A percentile compares a stretch with the other conserved stretches of the same genome.
These are phyloP conservation scores for Trichophyton benhamiae DNA, from an alignment of 2,329 filamentous ascomycete species.

Conservation along the genomic window DNA sequence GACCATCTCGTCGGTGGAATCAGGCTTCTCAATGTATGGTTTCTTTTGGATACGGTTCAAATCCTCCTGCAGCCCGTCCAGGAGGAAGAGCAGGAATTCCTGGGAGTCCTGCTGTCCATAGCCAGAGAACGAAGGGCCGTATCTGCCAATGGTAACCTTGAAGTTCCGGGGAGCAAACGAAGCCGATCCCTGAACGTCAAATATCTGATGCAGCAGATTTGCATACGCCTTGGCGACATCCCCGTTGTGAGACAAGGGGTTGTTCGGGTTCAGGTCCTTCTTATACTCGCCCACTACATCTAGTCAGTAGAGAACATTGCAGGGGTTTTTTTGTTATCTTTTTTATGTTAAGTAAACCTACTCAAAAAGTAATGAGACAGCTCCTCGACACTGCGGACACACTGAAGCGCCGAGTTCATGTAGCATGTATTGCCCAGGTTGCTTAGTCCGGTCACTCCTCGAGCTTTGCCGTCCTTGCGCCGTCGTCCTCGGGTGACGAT, in stretches of 20 bases:
- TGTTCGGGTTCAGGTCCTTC: constrained; percentile 69
- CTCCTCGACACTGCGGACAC: constrained; percentile 84
- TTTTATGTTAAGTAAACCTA: constrained; percentile 18
- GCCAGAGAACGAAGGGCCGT: constrained; percentile 76
- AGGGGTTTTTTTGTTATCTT: not conserved
- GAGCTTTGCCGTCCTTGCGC: constrained; percentile 54
- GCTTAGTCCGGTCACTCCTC: constrained; percentile 68
- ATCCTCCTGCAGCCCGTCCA: constrained; percentile 91
- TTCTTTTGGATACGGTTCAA: constrained; percentile 89
- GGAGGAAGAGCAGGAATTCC: constrained; percentile 86
- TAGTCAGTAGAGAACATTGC: constrained; percentile 10
- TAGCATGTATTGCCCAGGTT: constrained; percentile 98
- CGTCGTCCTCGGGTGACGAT: constrained; percentile 58
- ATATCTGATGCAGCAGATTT: constrained; percentile 63
- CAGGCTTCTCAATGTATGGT: constrained; percentile 93
- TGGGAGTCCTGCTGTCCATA: constrained; percentile 97
- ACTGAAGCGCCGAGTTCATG: constrained; percentile 96
- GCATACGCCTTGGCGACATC: constrained; percentile 78
- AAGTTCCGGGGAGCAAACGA: constrained; percentile 69
- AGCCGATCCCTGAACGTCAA: constrained; percentile 52
- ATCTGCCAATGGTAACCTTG: constrained; percentile 68
- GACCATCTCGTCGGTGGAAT: constrained; percentile 94
- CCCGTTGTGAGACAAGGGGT: constrained; percentile 75
- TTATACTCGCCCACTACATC: constrained; percentile 51
- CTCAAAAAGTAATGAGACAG: constrained; percentile 79